These are phyloP conservation scores for Wilhelminamyces savonicus DNA, from an alignment of 805 yeast species.

Conservation along the genomic window DNA sequence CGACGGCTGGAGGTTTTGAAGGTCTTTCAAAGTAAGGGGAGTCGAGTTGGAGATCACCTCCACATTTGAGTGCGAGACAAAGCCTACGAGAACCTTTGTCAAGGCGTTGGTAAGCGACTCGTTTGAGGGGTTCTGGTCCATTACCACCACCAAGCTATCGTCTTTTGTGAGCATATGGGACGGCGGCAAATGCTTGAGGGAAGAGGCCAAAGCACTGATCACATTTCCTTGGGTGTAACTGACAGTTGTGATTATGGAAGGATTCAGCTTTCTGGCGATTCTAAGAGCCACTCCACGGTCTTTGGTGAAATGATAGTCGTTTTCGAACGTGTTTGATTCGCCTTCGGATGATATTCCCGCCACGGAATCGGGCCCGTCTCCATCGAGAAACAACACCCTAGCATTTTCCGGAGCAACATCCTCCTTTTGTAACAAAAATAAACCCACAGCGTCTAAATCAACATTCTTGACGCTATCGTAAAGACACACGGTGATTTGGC, in stretches of 20 bases:
- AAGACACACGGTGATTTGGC: conserved; percentile 35
- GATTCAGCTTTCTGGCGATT: conserved; percentile 12
- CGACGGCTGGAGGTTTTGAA: conserved; percentile 17
- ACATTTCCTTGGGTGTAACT: conserved; percentile 46
- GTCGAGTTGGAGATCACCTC: conserved; percentile 10
- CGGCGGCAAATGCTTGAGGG: conserved; percentile 41
- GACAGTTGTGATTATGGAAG: conserved; percentile 9
- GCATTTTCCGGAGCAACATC: no score
- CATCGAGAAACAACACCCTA: no score
- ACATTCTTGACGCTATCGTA: conserved; percentile 14
- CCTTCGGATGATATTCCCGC: background rate
- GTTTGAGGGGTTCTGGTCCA: conserved; percentile 7
- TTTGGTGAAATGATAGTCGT: conserved; percentile 24
- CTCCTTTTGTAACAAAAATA: no score
- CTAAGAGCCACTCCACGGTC: conserved; percentile 33
- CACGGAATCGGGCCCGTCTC: no score
- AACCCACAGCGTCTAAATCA: no score
- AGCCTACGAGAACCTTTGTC: conserved; percentile 32
- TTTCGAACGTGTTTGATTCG: conserved; percentile 11
- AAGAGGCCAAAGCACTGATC: conserved; percentile 48
- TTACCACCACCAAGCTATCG: conserved; percentile 18
- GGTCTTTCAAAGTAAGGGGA: conserved; percentile 6
- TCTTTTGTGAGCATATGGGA: conserved; percentile 24
- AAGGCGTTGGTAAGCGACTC: conserved; percentile 24
- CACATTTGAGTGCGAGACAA: conserved; percentile 26